phyloP scores from a whole-genome alignment of 2,329 filamentous ascomycete genomes.

The Monilinia polystroma region DNA sequence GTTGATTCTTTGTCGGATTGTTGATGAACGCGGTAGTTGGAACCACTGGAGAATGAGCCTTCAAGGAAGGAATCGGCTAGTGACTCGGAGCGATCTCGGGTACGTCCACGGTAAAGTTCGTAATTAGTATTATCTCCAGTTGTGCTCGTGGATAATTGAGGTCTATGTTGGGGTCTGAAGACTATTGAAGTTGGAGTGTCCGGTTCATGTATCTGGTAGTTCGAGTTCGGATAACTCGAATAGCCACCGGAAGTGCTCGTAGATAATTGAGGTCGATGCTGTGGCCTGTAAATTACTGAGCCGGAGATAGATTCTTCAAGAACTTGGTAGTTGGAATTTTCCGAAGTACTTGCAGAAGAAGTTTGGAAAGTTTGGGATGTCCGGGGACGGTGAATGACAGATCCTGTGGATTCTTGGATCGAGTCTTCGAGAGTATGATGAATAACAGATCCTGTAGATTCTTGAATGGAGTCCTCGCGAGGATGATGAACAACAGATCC shows the following conservation, averaged over 20 bases:
- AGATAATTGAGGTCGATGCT: conserved; percentile 9
- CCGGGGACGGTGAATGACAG: neutral
- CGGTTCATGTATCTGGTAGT: conserved; percentile 23
- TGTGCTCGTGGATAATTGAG: conserved; percentile 22
- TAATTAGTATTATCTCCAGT: conserved; percentile 20
- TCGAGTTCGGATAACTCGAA: conserved; percentile 16
- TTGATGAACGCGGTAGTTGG: conserved; percentile 53
- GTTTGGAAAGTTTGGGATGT: conserved; percentile 11
- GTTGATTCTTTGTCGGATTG: conserved; percentile 47
- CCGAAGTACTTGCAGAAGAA: conserved; percentile 15
- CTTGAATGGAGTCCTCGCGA: neutral
- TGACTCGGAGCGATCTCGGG: conserved; percentile 15
- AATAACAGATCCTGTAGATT: neutral
- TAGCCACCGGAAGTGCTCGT: conserved; percentile 22
- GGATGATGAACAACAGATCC: neutral
- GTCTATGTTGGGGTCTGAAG: conserved; percentile 15
- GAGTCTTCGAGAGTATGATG: neutral
- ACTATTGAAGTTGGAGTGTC: conserved; percentile 20
- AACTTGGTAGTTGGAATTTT: conserved; percentile 20
- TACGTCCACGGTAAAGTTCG: conserved; percentile 14
- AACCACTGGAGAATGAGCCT: conserved; percentile 29
- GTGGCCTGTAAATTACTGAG: conserved; percentile 22
- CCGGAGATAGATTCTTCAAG: conserved; percentile 11
- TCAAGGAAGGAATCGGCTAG: conserved; percentile 25
- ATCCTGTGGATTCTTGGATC: conserved; percentile 7